phyloP scores from a whole-genome alignment of 257 asterid species.

The Penstemon barbatus region DNA sequence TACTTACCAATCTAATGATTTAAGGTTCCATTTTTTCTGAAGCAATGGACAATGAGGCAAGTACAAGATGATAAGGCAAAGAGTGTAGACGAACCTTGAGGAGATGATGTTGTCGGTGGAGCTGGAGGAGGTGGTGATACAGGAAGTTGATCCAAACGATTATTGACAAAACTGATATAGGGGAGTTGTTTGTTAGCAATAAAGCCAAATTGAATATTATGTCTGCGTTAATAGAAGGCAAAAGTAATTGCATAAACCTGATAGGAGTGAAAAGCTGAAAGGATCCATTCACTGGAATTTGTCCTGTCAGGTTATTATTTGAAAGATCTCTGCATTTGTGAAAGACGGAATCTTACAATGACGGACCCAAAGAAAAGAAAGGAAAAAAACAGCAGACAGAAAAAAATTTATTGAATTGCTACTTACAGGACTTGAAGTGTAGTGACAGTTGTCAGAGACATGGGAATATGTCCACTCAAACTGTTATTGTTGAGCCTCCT shows the following conservation, averaged over 20 bases:
- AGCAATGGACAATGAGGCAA: not conserved
- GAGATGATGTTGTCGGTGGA: constrained; percentile 51
- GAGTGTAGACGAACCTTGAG: constrained; percentile 40
- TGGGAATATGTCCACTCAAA: constrained; percentile 72
- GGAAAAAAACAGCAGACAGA: not conserved
- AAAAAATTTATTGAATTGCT: constrained; percentile 27
- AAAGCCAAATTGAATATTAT: constrained; percentile 21
- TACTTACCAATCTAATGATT: not conserved
- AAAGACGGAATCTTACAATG: constrained; percentile 27
- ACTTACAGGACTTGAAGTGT: constrained; percentile 99
- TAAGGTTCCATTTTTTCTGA: not conserved
- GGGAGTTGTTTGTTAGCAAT: constrained; percentile 30
- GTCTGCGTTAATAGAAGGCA: constrained; percentile 1
- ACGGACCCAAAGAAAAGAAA: constrained; percentile 11
- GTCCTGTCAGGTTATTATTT: constrained; percentile 60
- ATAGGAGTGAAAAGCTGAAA: constrained; percentile 89
- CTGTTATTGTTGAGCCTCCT: constrained; percentile 98
- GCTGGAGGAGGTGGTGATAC: constrained; percentile 74
- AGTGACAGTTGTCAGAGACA: constrained; percentile 47
- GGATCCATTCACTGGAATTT: constrained; percentile 82
- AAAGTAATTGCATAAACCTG: constrained; percentile 53
- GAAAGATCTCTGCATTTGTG: constrained; percentile 84
- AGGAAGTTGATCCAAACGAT: constrained; percentile 52
- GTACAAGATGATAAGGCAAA: not conserved
- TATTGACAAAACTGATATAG: constrained; percentile 65